These are phyloP conservation scores for Wickerhamiella slavikovae DNA, from an alignment of 805 yeast species.

Conservation along the genomic window DNA sequence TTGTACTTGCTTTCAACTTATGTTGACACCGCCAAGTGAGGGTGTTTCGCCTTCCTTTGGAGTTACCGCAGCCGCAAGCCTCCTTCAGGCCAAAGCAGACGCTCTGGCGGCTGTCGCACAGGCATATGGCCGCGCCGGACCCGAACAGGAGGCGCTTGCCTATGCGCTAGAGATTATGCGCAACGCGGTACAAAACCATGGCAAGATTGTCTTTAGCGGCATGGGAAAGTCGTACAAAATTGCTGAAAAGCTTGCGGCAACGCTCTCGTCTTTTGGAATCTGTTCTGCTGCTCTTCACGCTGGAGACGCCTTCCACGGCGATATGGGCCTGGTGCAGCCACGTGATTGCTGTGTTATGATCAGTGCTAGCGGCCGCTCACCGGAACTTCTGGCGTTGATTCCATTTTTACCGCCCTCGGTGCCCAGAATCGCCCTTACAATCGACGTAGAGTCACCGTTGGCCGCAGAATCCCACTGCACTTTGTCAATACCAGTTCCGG, in stretches of 20 bases:
- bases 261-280: slow-evolving; percentile 59
- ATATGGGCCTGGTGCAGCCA: slow-evolving; percentile 46
- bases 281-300: slow-evolving; percentile 57
- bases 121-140: slow-evolving; percentile 11
- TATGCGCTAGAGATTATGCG: slow-evolving; percentile 17
- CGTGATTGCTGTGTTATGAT: slow-evolving; percentile 42
- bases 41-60: too few species aligned
- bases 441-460: slow-evolving; percentile 34
- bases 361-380: slow-evolving; percentile 67
- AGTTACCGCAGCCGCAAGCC: slow-evolving; percentile 21
- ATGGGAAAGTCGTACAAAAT: slow-evolving; percentile 74
- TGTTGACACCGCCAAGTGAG: too few species aligned
- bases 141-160: slow-evolving; percentile 13
- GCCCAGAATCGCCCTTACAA: slow-evolving; percentile 43
- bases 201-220: slow-evolving; percentile 60
- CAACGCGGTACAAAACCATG: slow-evolving; percentile 26
- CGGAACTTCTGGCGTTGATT: slow-evolving; percentile 39
- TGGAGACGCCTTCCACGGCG: slow-evolving; percentile 79
- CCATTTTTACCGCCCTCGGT: slow-evolving; percentile 34
- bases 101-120: slow-evolving; percentile 17
- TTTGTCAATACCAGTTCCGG: slow-evolving; percentile 42
- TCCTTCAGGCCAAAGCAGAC: slow-evolving; percentile 19
- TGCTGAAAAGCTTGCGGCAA: slow-evolving; percentile 60
- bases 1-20: too few species aligned
- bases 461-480: slow-evolving; percentile 32